Evolutionary conservation across 208 protist genomes (phyloP).

Genomic region (Trypanosoma rangeli): DNA sequence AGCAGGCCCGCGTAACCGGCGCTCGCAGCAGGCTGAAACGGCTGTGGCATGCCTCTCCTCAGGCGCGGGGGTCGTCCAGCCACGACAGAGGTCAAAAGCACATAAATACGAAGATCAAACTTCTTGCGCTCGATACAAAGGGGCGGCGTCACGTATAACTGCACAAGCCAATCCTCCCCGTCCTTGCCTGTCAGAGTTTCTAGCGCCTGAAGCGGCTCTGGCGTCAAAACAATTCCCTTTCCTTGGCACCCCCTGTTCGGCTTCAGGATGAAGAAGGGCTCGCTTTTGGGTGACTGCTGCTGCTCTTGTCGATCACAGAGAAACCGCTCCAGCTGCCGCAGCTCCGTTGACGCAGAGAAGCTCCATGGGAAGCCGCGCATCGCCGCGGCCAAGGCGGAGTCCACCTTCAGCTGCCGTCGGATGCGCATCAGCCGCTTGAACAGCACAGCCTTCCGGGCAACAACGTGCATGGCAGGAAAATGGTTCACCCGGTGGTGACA

Average conservation of each 20-base stretch:
- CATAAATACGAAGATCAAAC: slow-evolving; percentile 95
- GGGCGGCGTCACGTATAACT: slow-evolving; percentile 89
- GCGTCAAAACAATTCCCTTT: slow-evolving; percentile 73
- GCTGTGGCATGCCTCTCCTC: neutral
- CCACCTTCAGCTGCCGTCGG: slow-evolving; percentile 8
- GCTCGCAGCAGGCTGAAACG: neutral
- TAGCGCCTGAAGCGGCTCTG: slow-evolving; percentile 45
- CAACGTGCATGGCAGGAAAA: slow-evolving; percentile 87
- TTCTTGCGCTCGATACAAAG: slow-evolving; percentile 92
- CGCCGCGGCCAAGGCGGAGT: slow-evolving; percentile 6
- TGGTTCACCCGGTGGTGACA: slow-evolving; percentile 93
- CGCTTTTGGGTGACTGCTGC: neutral
- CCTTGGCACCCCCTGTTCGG: slow-evolving; percentile 85
- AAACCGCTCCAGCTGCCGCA: slow-evolving; percentile 33
- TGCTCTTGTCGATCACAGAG: slow-evolving; percentile 6
- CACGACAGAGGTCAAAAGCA: slow-evolving; percentile 71
- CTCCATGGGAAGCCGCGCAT: slow-evolving; percentile 46
- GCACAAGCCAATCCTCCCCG: slow-evolving; percentile 63
- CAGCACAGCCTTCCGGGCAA: slow-evolving; percentile 89
- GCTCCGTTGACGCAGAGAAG: slow-evolving; percentile 48
- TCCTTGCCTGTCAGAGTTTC: slow-evolving; percentile 23
- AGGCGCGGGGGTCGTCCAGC: slow-evolving; percentile 11
- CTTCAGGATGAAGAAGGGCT: slow-evolving; percentile 81
- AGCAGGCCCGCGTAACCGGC: slow-evolving; percentile 17
- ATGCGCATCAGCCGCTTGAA: slow-evolving; percentile 87